Evolutionary conservation across 108 stramenopile genomes (phyloP).

Genomic region (Pelagomonas calceolata): DNA sequence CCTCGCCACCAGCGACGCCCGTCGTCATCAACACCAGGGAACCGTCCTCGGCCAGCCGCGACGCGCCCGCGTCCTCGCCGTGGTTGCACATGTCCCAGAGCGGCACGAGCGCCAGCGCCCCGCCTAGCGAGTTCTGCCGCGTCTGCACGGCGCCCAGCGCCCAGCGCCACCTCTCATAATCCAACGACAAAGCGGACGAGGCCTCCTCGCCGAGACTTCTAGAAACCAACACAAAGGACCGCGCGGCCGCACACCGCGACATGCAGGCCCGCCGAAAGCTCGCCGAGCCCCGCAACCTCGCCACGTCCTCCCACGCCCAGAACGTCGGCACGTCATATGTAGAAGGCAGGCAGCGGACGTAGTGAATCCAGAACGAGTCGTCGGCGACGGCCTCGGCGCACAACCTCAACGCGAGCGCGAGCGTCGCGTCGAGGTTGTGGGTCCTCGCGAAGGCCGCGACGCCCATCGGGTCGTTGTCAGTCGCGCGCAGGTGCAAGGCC

Average conservation of each 20-base stretch:
- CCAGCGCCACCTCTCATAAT: neutral
- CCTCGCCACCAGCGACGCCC: neutral
- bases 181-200: neutral
- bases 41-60: neutral
- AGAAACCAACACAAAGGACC: neutral
- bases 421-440: neutral
- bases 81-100: conserved; percentile 1
- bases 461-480: neutral
- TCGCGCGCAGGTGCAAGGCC: neutral
- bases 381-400: neutral
- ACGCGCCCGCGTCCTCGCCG: neutral
- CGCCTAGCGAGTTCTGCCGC: neutral
- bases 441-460: neutral
- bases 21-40: too few relatives aligned
- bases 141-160: neutral
- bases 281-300: neutral
- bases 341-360: neutral
- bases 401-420: neutral
- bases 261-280: neutral
- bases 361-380: neutral
- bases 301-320: neutral
- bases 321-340: neutral
- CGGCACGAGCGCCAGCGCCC: neutral
- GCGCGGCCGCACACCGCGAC: neutral
- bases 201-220: neutral